Percentiles rank a stretch among this genome's conserved stretches.
Evolutionary conservation across 2,329 filamentous ascomycete genomes (phyloP).

Genomic region (Xylariaceae sp.): DNA sequence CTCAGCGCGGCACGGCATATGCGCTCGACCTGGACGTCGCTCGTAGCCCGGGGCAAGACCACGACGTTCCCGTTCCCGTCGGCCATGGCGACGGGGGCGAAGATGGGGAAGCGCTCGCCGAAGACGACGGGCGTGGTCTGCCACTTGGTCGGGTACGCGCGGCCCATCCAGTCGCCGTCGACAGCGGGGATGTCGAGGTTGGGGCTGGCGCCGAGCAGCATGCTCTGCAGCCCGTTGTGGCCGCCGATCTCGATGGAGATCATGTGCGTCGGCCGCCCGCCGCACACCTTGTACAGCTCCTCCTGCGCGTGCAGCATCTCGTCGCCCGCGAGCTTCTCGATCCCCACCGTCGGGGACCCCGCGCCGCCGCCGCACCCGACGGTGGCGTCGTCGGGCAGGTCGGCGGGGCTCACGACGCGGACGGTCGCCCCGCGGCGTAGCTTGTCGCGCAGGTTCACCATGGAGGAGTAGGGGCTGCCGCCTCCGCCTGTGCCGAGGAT

Average conservation of each 20-base stretch:
- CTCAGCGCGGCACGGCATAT: slow-evolving; percentile 58
- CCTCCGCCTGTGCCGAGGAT: slow-evolving; percentile 67
- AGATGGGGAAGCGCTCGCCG: slow-evolving; percentile 52
- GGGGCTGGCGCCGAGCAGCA: slow-evolving; percentile 60
- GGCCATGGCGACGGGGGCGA: slow-evolving; percentile 51
- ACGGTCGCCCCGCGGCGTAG: slow-evolving; percentile 57
- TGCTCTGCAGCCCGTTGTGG: slow-evolving; percentile 64
- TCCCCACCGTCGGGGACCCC: slow-evolving; percentile 64
- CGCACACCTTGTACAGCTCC: slow-evolving; percentile 57
- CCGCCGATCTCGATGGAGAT: slow-evolving; percentile 72
- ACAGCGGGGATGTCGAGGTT: slow-evolving; percentile 58
- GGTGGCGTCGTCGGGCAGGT: slow-evolving; percentile 55
- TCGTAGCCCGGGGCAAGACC: slow-evolving; percentile 54
- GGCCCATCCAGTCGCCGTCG: slow-evolving; percentile 63
- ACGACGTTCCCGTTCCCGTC: slow-evolving; percentile 51
- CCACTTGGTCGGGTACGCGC: slow-evolving; percentile 61
- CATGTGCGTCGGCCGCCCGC: slow-evolving; percentile 56
- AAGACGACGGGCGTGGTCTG: slow-evolving; percentile 61
- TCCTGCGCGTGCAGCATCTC: slow-evolving; percentile 58
- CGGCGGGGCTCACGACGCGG: slow-evolving; percentile 56
- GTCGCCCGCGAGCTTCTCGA: slow-evolving; percentile 64
- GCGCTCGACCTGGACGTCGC: slow-evolving; percentile 54
- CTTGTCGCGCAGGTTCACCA: slow-evolving; percentile 57
- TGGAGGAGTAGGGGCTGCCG: slow-evolving; percentile 58
- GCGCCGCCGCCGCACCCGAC: slow-evolving; percentile 63